phyloP scores from a whole-genome alignment of 352 stramenopile genomes.

The Phytopythium litorale region DNA sequence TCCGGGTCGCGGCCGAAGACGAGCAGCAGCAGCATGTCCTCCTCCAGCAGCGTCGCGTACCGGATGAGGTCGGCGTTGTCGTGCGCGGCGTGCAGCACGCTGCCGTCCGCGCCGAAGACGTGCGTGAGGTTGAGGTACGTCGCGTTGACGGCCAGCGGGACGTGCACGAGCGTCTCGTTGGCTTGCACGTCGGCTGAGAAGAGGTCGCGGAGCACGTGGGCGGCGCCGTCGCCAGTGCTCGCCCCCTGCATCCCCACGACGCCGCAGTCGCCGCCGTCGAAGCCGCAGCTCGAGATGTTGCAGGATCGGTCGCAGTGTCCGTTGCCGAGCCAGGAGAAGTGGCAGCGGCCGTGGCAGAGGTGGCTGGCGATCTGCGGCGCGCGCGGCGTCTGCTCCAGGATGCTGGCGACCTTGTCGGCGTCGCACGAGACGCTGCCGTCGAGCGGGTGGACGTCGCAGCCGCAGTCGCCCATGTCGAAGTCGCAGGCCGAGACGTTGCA shows the following conservation, averaged over 20 bases:
- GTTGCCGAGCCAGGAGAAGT: constrained; percentile 83
- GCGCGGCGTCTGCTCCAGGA: constrained; percentile 49
- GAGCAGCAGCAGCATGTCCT: constrained; percentile 69
- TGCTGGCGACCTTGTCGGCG: constrained; percentile 49
- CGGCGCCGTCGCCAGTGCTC: not conserved
- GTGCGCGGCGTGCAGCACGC: constrained; percentile 45
- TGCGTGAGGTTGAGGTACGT: constrained; percentile 64
- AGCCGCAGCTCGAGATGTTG: constrained; percentile 81
- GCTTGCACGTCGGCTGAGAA: constrained; percentile 31
- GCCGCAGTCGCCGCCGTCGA: constrained; percentile 80
- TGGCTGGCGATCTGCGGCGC: constrained; percentile 41
- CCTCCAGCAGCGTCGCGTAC: constrained; percentile 68
- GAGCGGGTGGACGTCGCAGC: constrained; percentile 53
- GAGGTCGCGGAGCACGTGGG: constrained; percentile 20
- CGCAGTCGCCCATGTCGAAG: constrained; percentile 94
- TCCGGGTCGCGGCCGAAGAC: constrained; percentile 73
- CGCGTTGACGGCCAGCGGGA: constrained; percentile 58
- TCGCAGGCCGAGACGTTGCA: constrained; percentile 90
- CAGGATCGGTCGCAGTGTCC: constrained; percentile 69
- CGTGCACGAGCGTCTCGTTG: constrained; percentile 66
- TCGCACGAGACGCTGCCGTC: constrained; percentile 54
- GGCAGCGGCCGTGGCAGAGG: constrained; percentile 68
- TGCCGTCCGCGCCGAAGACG: constrained; percentile 63
- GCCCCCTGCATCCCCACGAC: constrained; percentile 8
- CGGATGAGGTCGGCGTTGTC: constrained; percentile 69